Evolutionary conservation across 2,329 filamentous ascomycete genomes (phyloP).

Genomic region (Cadophora luteo-olivacea): DNA sequence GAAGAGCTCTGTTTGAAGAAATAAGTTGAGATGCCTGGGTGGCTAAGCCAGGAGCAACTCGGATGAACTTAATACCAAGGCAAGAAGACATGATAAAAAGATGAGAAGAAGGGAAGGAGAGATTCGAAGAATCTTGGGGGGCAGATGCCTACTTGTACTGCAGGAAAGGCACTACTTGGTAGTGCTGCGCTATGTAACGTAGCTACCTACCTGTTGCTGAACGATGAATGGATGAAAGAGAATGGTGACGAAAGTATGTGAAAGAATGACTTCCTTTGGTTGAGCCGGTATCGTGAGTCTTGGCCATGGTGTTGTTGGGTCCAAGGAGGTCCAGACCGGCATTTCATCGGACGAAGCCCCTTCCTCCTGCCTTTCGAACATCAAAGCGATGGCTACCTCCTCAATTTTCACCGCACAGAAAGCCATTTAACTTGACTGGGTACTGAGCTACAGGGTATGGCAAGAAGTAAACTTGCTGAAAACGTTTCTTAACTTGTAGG

Average conservation of each 20-base stretch:
- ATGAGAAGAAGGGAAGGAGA: background rate
- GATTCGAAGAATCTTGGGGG: background rate
- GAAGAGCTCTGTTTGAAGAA: constrained; percentile 21
- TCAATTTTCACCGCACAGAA: background rate
- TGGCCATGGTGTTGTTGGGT: background rate
- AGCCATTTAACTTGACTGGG: background rate
- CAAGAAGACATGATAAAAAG: constrained; percentile 2
- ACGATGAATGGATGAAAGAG: background rate
- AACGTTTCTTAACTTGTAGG: background rate
- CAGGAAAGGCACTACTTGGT: background rate
- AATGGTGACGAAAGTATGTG: background rate
- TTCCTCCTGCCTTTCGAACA: background rate
- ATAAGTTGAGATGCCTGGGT: background rate
- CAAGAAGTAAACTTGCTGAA: background rate
- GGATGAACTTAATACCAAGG: background rate
- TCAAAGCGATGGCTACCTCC: background rate
- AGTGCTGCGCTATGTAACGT: background rate
- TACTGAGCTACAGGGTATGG: background rate
- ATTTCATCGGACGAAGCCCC: background rate
- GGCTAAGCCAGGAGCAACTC: background rate
- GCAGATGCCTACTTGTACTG: background rate
- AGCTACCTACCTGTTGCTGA: background rate
- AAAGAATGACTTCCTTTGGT: background rate
- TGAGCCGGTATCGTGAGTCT: background rate
- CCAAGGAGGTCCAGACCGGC: background rate